Percentiles rank a stretch among this genome's conserved stretches.
These are phyloP conservation scores for Tuctoria greenei DNA, from an alignment of 176 grass and related monocot species.

Conservation along the genomic window DNA sequence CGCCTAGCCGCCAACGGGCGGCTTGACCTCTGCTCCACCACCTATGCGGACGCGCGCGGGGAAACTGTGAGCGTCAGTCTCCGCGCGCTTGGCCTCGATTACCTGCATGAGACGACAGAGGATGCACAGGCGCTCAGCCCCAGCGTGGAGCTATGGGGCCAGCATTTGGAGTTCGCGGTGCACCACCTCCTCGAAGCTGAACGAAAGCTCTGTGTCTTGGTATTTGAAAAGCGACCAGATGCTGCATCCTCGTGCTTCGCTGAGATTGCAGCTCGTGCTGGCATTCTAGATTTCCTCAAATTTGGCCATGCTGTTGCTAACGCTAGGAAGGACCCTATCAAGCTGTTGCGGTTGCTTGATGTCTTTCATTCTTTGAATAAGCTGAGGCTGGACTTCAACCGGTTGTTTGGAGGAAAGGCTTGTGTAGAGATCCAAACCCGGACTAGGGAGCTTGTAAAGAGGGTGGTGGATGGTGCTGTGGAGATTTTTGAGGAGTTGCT, in stretches of 20 bases:
- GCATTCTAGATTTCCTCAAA: slow-evolving; percentile 64
- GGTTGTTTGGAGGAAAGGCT: slow-evolving; percentile 66
- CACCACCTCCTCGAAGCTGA: slow-evolving; percentile 66
- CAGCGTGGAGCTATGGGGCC: slow-evolving; percentile 54
- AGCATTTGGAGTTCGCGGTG: slow-evolving; percentile 65
- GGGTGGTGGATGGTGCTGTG: slow-evolving; percentile 64
- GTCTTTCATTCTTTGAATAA: slow-evolving; percentile 64
- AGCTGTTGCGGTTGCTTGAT: slow-evolving; percentile 66
- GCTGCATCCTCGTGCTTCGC: slow-evolving; percentile 54
- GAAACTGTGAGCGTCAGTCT: slow-evolving; percentile 60
- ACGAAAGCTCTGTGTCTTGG: slow-evolving; percentile 49
- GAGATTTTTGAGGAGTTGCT: slow-evolving; percentile 73
- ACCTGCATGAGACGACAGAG: slow-evolving; percentile 41
- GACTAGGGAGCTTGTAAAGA: slow-evolving; percentile 77
- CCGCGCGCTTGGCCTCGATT: slow-evolving; percentile 59
- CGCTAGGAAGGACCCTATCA: slow-evolving; percentile 80
- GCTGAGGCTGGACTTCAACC: slow-evolving; percentile 72
- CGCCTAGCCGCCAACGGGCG: slow-evolving; percentile 48
- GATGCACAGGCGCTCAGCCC: slow-evolving; percentile 66
- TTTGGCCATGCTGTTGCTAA: slow-evolving; percentile 52
- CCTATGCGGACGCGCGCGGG: slow-evolving; percentile 54
- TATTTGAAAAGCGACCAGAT: slow-evolving; percentile 44
- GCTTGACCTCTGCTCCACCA: slow-evolving; percentile 15
- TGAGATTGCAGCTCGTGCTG: slow-evolving; percentile 54
- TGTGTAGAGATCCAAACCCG: slow-evolving; percentile 64